Conservation (phyloP, 2,329 filamentous ascomycete species). For the Fusarium sp. region DNA sequence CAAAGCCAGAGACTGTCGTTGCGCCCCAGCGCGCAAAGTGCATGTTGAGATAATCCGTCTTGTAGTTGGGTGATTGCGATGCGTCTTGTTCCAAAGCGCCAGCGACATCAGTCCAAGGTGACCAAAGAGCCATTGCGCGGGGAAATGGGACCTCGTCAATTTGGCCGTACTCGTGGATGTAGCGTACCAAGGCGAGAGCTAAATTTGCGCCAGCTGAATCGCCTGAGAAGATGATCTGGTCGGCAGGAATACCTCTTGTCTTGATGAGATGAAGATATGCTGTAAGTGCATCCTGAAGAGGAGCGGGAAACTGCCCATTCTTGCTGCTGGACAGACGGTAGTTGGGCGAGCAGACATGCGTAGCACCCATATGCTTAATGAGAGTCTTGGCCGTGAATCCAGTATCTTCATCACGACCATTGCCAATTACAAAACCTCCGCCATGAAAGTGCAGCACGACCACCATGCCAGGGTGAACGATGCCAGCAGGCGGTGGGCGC, state of each 20-base stretch:
- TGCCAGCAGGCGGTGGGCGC: slow-evolving; percentile 14
- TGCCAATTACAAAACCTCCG: slow-evolving; percentile 33
- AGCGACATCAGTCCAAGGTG: slow-evolving; percentile 32
- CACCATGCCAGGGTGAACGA: slow-evolving; percentile 9
- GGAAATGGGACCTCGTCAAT: slow-evolving; percentile 23
- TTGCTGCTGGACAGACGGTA: slow-evolving; percentile 32
- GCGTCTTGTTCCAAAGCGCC: slow-evolving; percentile 30
- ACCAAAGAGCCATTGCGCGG: slow-evolving; percentile 30
- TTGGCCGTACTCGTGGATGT: slow-evolving; percentile 28
- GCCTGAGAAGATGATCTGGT: slow-evolving; percentile 27
- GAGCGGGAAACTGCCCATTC: slow-evolving; percentile 29
- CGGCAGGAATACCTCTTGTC: slow-evolving; percentile 16
- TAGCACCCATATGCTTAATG: slow-evolving; percentile 28
- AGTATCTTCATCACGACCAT: slow-evolving; percentile 34
- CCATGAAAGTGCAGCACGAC: slow-evolving; percentile 34
- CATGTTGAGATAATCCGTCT: slow-evolving; percentile 33
- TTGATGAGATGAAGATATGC: slow-evolving; percentile 20
- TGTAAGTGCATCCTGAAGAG: slow-evolving; percentile 34
- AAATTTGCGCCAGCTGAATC: slow-evolving; percentile 35
- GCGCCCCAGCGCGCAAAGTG: slow-evolving; percentile 34
- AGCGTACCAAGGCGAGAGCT: slow-evolving; percentile 26
- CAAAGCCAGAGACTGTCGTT: slow-evolving; percentile 22
- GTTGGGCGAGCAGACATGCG: slow-evolving; percentile 35
- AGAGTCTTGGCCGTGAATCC: slow-evolving; percentile 22
- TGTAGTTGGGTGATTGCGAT: slow-evolving; percentile 30